Percentiles rank a stretch among this genome's conserved stretches.
phyloP scores from a whole-genome alignment of 345 rosid genomes.

The Ailanthus altissimus region DNA sequence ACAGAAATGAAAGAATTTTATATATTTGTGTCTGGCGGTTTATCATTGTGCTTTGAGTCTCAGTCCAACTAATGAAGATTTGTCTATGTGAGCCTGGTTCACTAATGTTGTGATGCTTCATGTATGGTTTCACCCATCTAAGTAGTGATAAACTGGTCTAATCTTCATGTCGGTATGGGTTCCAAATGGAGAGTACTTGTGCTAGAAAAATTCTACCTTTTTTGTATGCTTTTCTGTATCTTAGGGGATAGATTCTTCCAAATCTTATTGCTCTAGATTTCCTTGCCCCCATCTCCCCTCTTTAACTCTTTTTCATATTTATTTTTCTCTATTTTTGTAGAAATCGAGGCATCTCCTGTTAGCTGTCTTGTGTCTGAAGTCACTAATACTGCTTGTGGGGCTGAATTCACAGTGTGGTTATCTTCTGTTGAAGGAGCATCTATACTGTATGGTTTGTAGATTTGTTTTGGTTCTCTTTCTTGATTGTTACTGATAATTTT shows the following conservation, averaged over 20 bases:
- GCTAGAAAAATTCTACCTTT: background rate
- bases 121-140: background rate
- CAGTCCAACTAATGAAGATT: background rate
- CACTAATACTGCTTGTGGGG: constrained; percentile 81
- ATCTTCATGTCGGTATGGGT: background rate
- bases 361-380: constrained; percentile 79
- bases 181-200: background rate
- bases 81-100: background rate
- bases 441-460: constrained; percentile 77
- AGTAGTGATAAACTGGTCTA: background rate
- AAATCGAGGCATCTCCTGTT: constrained; percentile 75
- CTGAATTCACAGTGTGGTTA: constrained; percentile 92
- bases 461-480: constrained; percentile 30
- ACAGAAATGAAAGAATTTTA: background rate
- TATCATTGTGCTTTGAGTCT: background rate
- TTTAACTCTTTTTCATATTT: constrained; percentile 4
- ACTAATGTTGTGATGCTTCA: background rate
- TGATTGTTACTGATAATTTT: constrained; percentile 8
- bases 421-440: constrained; percentile 88
- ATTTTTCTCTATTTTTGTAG: constrained; percentile 41
- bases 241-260: background rate
- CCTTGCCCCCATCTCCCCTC: background rate
- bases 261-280: background rate
- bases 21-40: background rate
- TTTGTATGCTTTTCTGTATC: background rate